phyloP scores from a whole-genome alignment of 1,284 basidiomycete genomes.

The Leccinum huronense region DNA sequence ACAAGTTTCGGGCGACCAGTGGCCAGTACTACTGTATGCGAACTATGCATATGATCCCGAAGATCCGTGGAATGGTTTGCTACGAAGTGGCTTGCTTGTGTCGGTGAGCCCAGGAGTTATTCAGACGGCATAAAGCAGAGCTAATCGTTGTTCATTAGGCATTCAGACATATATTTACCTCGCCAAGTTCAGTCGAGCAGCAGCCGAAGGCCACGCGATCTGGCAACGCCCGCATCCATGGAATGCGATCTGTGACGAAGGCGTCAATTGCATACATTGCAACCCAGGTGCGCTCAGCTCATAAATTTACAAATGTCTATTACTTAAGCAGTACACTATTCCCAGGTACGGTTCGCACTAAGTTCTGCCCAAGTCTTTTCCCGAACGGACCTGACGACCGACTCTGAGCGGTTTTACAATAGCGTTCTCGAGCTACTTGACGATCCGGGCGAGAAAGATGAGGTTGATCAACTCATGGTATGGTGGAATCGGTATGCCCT shows the following conservation, averaged over 20 bases:
- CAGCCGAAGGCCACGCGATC: slow-evolving; percentile 8
- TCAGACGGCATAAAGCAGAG: background rate
- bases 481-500: slow-evolving; percentile 9
- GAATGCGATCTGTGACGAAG: slow-evolving; percentile 6
- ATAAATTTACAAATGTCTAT: background rate
- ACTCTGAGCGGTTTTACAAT: slow-evolving; percentile 6
- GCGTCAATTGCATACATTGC: slow-evolving; percentile 6
- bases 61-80: slow-evolving; percentile 3
- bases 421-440: background rate
- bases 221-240: background rate
- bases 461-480: background rate
- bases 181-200: slow-evolving; percentile 1
- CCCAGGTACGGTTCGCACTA: background rate
- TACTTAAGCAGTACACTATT: background rate
- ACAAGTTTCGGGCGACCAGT: background rate
- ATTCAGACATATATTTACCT: slow-evolving; percentile 8
- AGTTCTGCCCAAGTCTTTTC: slow-evolving; percentile 8
- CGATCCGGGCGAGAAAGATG: background rate
- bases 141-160: slow-evolving; percentile 1
- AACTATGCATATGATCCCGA: background rate
- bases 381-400: background rate
- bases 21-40: background rate
- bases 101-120: background rate
- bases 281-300: slow-evolving; percentile 6
- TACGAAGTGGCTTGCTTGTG: slow-evolving; percentile 1